Evolutionary conservation across 306 rosid genomes (phyloP).

Genomic region (Fagus crenata): DNA sequence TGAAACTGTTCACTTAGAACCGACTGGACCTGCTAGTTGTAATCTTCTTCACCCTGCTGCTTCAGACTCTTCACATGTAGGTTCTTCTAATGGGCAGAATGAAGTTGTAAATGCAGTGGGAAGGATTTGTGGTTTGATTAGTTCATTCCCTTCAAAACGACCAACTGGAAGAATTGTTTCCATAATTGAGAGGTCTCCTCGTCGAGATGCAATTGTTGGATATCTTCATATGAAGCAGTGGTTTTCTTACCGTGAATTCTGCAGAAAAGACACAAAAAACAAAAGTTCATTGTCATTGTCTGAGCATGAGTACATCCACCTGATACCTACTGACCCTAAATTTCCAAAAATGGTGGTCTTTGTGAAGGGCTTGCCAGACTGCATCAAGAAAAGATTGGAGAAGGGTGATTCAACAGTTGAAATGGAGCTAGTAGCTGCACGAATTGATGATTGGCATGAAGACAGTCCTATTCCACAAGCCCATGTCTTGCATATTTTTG

Average conservation of each 20-base stretch:
- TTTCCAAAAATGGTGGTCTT: conserved; percentile 63
- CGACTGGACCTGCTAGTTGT: conserved; percentile 31
- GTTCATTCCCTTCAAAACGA: conserved; percentile 68
- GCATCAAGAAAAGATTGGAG: conserved; percentile 58
- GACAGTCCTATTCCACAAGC: conserved; percentile 68
- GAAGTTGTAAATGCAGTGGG: conserved; percentile 46
- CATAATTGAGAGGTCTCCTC: conserved; percentile 61
- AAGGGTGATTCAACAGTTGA: conserved; percentile 58
- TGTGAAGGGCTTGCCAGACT: conserved; percentile 52
- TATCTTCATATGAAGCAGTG: conserved; percentile 54
- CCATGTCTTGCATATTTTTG: conserved; percentile 54
- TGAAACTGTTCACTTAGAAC: conserved; percentile 34
- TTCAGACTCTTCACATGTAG: conserved; percentile 34
- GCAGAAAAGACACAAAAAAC: conserved; percentile 44
- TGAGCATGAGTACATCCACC: conserved; percentile 54
- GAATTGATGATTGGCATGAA: conserved; percentile 66
- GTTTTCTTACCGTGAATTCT: conserved; percentile 39
- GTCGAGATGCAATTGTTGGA: conserved; percentile 69
- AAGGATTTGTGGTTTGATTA: conserved; percentile 53
- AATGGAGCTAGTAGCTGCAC: conserved; percentile 71
- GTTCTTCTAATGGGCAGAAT: conserved; percentile 41
- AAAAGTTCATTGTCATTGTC: conserved; percentile 32
- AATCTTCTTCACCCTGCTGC: conserved; percentile 25
- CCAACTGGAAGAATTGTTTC: conserved; percentile 85
- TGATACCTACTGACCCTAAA: conserved; percentile 67